phyloP scores from a whole-genome alignment of 345 rosid species.

The Cardamine resedifolia region DNA sequence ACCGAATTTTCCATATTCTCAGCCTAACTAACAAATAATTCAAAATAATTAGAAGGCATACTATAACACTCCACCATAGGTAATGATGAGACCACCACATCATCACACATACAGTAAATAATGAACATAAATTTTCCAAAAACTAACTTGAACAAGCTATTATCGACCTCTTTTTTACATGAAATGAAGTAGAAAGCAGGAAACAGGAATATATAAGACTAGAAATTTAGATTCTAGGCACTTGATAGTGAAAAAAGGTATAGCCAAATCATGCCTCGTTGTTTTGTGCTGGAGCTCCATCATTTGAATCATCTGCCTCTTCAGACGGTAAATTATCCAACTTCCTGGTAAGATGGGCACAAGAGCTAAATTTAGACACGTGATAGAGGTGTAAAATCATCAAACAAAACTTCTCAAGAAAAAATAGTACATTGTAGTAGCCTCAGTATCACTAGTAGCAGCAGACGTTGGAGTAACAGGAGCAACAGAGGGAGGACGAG shows the following conservation, averaged over 20 bases:
- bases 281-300: constrained; percentile 54
- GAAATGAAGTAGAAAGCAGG: constrained; percentile 18
- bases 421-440: constrained; percentile 49
- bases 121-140: neutral
- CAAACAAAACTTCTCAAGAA: constrained; percentile 25
- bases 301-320: constrained; percentile 41
- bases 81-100: constrained; percentile 8
- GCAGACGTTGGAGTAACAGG: constrained; percentile 45
- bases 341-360: constrained; percentile 40
- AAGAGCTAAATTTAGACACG: constrained; percentile 5
- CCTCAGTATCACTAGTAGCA: constrained; percentile 42
- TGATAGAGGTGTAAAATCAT: neutral
- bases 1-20: constrained; percentile 51
- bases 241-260: neutral
- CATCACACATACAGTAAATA: constrained; percentile 1
- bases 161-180: neutral
- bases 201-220: neutral
- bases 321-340: constrained; percentile 46
- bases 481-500: constrained; percentile 43
- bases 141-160: constrained; percentile 1
- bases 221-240: constrained; percentile 1
- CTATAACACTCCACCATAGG: neutral
- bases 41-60: constrained; percentile 14
- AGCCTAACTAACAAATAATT: constrained; percentile 47
- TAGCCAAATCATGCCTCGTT: constrained; percentile 54